phyloP scores from a whole-genome alignment of 1,284 basidiomycete species.

The Pseudozyma sp. region DNA sequence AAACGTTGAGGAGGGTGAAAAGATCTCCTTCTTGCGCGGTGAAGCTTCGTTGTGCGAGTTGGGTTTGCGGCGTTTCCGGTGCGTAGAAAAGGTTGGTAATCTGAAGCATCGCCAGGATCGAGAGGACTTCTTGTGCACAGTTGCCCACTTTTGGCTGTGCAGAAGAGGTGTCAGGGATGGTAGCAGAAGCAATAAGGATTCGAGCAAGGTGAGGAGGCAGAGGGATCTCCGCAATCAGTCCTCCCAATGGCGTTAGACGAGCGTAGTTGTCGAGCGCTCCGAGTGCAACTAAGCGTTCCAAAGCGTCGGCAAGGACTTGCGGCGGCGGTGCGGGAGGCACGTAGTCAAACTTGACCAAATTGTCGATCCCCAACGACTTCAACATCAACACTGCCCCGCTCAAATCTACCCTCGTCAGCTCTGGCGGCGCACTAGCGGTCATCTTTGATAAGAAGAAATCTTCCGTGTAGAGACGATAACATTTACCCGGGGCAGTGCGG shows the following conservation, averaged over 20 bases:
- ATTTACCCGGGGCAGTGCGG: conserved; percentile 80
- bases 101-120: conserved; percentile 93
- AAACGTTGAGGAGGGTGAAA: conserved; percentile 89
- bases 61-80: conserved; percentile 78
- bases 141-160: conserved; percentile 70
- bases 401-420: conserved; percentile 89
- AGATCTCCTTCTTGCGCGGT: conserved; percentile 98
- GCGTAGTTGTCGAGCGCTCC: conserved; percentile 72
- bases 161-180: too few species aligned
- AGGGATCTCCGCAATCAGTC: conserved; percentile 74
- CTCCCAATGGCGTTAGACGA: conserved; percentile 72
- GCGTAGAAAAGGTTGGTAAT: conserved; percentile 65
- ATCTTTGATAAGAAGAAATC: conserved; percentile 74
- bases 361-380: conserved; percentile 87
- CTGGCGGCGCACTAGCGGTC: conserved; percentile 80
- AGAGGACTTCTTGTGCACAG: conserved; percentile 92
- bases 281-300: conserved; percentile 75
- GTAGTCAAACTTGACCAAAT: conserved; percentile 89
- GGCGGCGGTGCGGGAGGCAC: conserved; percentile 82
- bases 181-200: conserved; percentile 55
- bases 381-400: conserved; percentile 89
- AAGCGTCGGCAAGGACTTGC: conserved; percentile 83
- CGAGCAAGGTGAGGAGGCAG: conserved; percentile 75
- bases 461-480: conserved; percentile 89
- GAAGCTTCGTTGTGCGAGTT: conserved; percentile 91